These are phyloP conservation scores for Phytophthora hibernalis DNA, from an alignment of 352 stramenopile genomes.

Conservation along the genomic window DNA sequence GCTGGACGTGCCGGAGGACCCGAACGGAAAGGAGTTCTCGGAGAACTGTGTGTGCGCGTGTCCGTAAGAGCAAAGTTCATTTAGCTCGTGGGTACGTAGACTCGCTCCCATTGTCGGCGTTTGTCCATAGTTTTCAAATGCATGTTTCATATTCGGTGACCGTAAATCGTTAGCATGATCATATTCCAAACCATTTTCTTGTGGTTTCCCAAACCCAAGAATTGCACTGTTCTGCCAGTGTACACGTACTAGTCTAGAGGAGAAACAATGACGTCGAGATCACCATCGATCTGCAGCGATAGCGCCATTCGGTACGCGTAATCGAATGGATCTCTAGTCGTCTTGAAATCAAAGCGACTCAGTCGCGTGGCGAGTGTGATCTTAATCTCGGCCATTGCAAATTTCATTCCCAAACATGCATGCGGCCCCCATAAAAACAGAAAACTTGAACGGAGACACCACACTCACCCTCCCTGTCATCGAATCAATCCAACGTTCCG, in stretches of 20 bases:
- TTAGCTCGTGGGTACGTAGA: background rate
- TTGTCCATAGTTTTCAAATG: background rate
- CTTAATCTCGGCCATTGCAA: slow-evolving; percentile 54
- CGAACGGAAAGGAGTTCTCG: slow-evolving; percentile 46
- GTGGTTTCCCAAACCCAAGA: too few relatives aligned
- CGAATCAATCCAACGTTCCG: slow-evolving; percentile 57
- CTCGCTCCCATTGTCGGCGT: background rate
- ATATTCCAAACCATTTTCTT: slow-evolving; percentile 2
- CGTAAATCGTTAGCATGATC: background rate
- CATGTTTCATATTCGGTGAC: background rate
- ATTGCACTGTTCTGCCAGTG: too few relatives aligned
- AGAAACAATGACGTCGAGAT: slow-evolving; percentile 27
- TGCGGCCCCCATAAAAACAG: slow-evolving; percentile 54
- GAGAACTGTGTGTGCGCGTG: slow-evolving; percentile 17
- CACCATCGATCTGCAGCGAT: slow-evolving; percentile 44
- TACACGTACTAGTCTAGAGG: too few relatives aligned
- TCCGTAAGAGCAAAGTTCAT: slow-evolving; percentile 2
- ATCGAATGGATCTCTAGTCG: slow-evolving; percentile 27
- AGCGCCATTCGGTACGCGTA: slow-evolving; percentile 43
- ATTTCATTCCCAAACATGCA: slow-evolving; percentile 56
- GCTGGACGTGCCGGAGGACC: slow-evolving; percentile 46
- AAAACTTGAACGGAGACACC: slow-evolving; percentile 57
- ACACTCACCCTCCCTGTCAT: slow-evolving; percentile 21
- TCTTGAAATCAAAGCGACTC: slow-evolving; percentile 42
- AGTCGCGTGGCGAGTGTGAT: slow-evolving; percentile 40